Evolutionary conservation across 768 basidiomycete species (phyloP).

Genomic region (Phlegmacium glaucopus): DNA sequence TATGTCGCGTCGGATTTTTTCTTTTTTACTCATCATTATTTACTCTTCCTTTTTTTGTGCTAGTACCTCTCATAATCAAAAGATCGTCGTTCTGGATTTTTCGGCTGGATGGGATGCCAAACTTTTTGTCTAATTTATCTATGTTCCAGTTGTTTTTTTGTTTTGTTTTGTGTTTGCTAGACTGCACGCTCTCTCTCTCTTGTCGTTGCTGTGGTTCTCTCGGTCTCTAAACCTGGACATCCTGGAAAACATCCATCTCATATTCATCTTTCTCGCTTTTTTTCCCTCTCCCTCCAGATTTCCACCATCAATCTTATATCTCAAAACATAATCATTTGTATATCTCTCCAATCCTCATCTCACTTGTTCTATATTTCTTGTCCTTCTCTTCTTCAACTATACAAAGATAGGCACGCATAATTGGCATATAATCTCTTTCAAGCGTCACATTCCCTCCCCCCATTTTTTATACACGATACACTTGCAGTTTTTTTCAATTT

Average conservation of each 20-base stretch:
- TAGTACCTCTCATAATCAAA: conserved; percentile 85
- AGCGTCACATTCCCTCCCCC: background rate
- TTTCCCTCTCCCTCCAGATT: background rate
- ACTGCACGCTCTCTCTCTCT: no score
- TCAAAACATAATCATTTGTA: background rate
- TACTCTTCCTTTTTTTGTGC: background rate
- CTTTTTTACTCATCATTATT: background rate
- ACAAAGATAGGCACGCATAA: no score
- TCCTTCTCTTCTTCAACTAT: no score
- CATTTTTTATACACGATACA: no score
- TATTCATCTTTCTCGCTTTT: background rate
- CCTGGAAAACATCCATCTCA: no score
- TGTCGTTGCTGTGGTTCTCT: no score
- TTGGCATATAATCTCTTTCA: background rate
- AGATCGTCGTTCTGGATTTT: conserved; percentile 81
- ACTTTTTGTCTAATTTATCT: conserved; percentile 33
- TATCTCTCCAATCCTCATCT: background rate
- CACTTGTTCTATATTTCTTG: background rate
- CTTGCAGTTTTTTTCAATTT: background rate
- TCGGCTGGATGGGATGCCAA: conserved; percentile 45
- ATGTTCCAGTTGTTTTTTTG: background rate
- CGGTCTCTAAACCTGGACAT: no score
- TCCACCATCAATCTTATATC: background rate
- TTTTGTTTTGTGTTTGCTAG: background rate
- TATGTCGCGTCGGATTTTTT: conserved; percentile 21